Conservation (phyloP, 2,329 filamentous ascomycete species). For the Cladosporium cucumerinum region DNA sequence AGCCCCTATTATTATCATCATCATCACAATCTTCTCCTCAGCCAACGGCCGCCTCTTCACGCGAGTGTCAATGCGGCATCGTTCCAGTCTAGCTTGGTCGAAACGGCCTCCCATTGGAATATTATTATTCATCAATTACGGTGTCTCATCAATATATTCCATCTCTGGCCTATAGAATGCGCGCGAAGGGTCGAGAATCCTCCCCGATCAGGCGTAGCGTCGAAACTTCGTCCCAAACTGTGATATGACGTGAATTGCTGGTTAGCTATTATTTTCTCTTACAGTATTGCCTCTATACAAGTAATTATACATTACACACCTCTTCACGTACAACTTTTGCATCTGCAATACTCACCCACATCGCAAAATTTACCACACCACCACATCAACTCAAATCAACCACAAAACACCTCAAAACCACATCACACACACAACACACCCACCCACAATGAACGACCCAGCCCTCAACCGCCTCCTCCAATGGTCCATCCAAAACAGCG, state of each 20-base stretch:
- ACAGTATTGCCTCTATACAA: background rate
- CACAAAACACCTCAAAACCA: background rate
- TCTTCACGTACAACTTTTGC: background rate
- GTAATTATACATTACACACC: background rate
- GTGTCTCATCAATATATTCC: background rate
- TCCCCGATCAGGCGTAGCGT: background rate
- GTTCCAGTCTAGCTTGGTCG: background rate
- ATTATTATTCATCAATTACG: background rate
- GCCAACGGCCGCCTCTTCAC: conserved; percentile 10
- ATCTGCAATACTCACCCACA: background rate
- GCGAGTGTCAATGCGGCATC: background rate
- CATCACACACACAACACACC: conserved; percentile 21
- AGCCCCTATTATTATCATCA: conserved; percentile 10
- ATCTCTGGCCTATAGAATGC: background rate
- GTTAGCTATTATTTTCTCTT: conserved; percentile 5
- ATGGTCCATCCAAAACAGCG: conserved; percentile 69
- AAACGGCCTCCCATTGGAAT: background rate
- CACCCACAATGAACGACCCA: conserved; percentile 27
- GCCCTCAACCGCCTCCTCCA: conserved; percentile 70
- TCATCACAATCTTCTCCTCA: too few species aligned
- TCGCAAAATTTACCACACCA: background rate
- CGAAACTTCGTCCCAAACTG: background rate
- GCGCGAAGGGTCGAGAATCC: conserved; percentile 10
- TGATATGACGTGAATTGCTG: conserved; percentile 11
- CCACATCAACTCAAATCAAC: too few species aligned